Evolutionary conservation across 768 basidiomycete species (phyloP).

Genomic region (Xerocomus spinulosus): DNA sequence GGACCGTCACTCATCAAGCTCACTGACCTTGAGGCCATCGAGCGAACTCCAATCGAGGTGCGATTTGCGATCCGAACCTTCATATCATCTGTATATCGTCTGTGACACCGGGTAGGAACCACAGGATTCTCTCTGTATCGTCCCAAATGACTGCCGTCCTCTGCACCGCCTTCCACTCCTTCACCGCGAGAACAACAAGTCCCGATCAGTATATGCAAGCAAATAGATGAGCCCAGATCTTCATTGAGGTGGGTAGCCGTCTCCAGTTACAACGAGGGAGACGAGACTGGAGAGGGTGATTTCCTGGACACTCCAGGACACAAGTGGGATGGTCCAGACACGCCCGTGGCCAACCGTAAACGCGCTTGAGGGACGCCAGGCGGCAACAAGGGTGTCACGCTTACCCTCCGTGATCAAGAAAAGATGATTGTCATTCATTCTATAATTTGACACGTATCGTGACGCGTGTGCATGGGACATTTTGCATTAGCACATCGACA

Average conservation of each 20-base stretch:
- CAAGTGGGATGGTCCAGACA: conserved; percentile 49
- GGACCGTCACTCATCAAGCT: conserved; percentile 39
- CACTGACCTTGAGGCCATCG: conserved; percentile 34
- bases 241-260: conserved; percentile 38
- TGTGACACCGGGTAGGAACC: conserved; percentile 45
- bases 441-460: neutral
- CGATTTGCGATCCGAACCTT: conserved; percentile 57
- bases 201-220: conserved; percentile 32
- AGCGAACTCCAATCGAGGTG: conserved; percentile 58
- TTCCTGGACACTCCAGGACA: conserved; percentile 52
- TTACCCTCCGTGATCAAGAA: conserved; percentile 94
- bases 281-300: conserved; percentile 38
- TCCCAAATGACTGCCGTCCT: conserved; percentile 52
- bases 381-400: conserved; percentile 37
- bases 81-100: conserved; percentile 58
- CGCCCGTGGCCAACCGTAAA: conserved; percentile 48
- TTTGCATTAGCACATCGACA: conserved; percentile 79
- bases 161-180: conserved; percentile 46
- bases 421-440: conserved; percentile 50
- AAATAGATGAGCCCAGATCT: conserved; percentile 37
- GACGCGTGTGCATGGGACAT: neutral
- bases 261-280: conserved; percentile 32
- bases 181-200: conserved; percentile 38
- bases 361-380: conserved; percentile 31
- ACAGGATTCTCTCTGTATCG: conserved; percentile 46